These are phyloP conservation scores for Lachancea sp. DNA, from an alignment of 805 yeast species.

Conservation along the genomic window DNA sequence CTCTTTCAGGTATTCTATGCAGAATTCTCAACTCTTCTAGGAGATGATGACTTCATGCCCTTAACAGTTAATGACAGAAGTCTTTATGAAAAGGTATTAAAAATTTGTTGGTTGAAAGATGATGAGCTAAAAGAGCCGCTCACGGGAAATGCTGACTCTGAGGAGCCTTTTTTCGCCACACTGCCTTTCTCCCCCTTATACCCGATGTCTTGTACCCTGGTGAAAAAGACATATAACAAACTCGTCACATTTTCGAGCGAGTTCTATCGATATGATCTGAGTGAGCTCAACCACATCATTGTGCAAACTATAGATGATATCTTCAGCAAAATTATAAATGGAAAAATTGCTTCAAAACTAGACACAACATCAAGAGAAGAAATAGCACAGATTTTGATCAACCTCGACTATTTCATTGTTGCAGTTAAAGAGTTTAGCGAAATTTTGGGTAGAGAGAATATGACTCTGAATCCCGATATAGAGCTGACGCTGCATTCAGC, in stretches of 20 bases:
- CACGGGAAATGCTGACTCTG: slow-evolving; percentile 6
- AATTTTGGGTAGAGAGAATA: slow-evolving; percentile 35
- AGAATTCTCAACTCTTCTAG: slow-evolving; percentile 57
- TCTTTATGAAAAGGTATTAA: slow-evolving; percentile 57
- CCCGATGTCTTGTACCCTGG: slow-evolving; percentile 75
- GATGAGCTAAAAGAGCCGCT: slow-evolving; percentile 36
- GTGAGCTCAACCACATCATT: slow-evolving; percentile 53
- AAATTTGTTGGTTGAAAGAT: slow-evolving; percentile 63
- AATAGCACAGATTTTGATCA: slow-evolving; percentile 80
- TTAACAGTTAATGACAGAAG: slow-evolving; percentile 55
- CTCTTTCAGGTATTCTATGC: slow-evolving; percentile 48
- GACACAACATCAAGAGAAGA: slow-evolving; percentile 79
- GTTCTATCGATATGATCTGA: slow-evolving; percentile 56
- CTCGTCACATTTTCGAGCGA: slow-evolving; percentile 60
- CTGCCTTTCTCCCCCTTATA: slow-evolving; percentile 86
- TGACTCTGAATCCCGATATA: slow-evolving; percentile 35
- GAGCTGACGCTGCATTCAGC: slow-evolving; percentile 46
- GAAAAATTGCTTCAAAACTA: slow-evolving; percentile 53
- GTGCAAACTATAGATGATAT: slow-evolving; percentile 59
- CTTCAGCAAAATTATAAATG: slow-evolving; percentile 60
- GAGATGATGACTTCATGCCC: slow-evolving; percentile 86
- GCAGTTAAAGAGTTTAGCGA: slow-evolving; percentile 61
- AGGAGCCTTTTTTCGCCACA: slow-evolving; percentile 47
- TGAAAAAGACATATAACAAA: slow-evolving; percentile 58
- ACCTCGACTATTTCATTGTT: slow-evolving; percentile 76